phyloP scores from a whole-genome alignment of 2,329 filamentous ascomycete genomes.

The Talaromyces sp. region DNA sequence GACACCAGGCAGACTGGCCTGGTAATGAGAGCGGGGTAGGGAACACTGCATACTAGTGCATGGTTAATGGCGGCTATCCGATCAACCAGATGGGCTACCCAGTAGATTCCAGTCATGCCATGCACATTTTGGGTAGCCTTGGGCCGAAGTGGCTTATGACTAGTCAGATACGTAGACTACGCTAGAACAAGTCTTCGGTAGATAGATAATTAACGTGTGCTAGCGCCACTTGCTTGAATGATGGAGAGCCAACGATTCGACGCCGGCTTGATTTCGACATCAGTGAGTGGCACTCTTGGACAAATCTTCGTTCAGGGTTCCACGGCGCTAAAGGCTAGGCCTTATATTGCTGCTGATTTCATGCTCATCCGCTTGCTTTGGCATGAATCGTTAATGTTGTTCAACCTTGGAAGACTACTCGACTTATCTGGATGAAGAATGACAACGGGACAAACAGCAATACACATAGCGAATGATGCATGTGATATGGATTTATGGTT shows the following conservation, averaged over 20 bases:
- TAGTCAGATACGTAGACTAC: neutral
- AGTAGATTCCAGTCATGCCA: neutral
- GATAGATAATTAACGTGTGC: neutral
- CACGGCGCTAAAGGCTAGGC: neutral
- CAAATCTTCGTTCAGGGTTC: neutral
- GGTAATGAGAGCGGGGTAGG: slow-evolving; percentile 4
- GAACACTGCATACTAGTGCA: slow-evolving; percentile 2
- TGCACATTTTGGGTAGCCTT: neutral
- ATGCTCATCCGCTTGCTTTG: neutral
- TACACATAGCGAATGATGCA: neutral
- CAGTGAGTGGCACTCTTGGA: neutral
- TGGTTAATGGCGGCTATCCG: slow-evolving; percentile 6
- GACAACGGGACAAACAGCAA: neutral
- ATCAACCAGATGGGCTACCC: slow-evolving; percentile 1
- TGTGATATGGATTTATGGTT: neutral
- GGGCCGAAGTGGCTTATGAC: slow-evolving; percentile 1
- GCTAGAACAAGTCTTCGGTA: slow-evolving; percentile 1
- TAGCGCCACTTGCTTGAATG: neutral
- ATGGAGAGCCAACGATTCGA: neutral
- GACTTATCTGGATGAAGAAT: neutral
- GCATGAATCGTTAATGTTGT: neutral
- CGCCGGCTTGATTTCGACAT: neutral
- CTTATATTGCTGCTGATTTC: neutral
- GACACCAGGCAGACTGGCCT: neutral
- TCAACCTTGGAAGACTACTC: neutral